Percentiles rank a stretch among this genome's conserved stretches.
Conservation (phyloP, 441 rosid species). For the Pelargonium australe region DNA sequence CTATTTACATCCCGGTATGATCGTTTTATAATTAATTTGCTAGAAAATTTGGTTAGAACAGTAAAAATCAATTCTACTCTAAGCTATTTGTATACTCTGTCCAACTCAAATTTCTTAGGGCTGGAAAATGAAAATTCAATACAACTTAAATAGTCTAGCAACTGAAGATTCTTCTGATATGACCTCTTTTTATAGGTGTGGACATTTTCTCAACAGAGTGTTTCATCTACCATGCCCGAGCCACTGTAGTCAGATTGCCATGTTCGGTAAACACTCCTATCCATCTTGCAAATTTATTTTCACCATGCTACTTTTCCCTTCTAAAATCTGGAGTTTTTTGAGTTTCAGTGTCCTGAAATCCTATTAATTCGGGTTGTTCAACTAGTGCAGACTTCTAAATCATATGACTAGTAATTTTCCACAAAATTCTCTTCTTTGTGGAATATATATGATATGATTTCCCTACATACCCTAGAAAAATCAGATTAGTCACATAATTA, state of each 20-base stretch:
- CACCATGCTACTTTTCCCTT: background rate
- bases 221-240: slow-evolving; percentile 84
- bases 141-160: background rate
- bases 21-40: no score
- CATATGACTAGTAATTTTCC: no score
- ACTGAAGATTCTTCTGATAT: background rate
- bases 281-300: slow-evolving; percentile 4
- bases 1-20: no score
- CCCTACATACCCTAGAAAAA: background rate
- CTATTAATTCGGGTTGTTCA: no score
- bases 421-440: background rate
- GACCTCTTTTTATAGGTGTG: background rate
- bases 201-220: slow-evolving; percentile 78
- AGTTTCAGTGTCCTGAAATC: background rate
- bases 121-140: background rate
- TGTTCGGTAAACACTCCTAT: slow-evolving; percentile 41
- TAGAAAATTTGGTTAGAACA: no score
- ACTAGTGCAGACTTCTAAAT: no score
- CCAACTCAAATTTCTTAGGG: no score
- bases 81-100: no score
- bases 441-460: background rate
- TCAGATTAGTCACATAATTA: background rate
- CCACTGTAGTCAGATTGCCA: slow-evolving; percentile 53
- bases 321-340: background rate
- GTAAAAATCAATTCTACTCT: no score